Evolutionary conservation across 2,329 filamentous ascomycete genomes (phyloP).

Genomic region (Phoma herbarum): DNA sequence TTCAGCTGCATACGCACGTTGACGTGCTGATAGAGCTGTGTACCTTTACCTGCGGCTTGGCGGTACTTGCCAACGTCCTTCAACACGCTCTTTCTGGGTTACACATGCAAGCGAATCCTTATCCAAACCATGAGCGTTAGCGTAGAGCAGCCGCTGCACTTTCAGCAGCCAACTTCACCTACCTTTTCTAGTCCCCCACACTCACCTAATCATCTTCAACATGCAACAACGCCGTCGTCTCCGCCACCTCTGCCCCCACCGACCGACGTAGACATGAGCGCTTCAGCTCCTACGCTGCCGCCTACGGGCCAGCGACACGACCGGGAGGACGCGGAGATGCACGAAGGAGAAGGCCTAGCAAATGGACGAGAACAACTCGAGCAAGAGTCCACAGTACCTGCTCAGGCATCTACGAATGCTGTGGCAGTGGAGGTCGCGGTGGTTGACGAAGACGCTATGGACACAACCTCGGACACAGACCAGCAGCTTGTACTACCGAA

Average conservation of each 20-base stretch:
- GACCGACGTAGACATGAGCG: conserved; percentile 47
- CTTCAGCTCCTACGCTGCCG: conserved; percentile 44
- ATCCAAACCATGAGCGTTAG: conserved; percentile 51
- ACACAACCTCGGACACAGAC: conserved; percentile 48
- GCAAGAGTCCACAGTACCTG: conserved; percentile 14
- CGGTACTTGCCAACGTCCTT: neutral
- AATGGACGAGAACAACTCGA: conserved; percentile 22
- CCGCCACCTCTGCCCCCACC: conserved; percentile 37
- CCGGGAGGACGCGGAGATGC: conserved; percentile 49
- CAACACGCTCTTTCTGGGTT: conserved; percentile 4
- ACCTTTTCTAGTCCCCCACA: conserved; percentile 45
- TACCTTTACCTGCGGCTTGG: neutral
- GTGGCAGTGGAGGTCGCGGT: conserved; percentile 43
- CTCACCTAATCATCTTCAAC: conserved; percentile 41
- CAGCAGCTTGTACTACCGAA: conserved; percentile 36
- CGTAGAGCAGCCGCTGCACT: conserved; percentile 51
- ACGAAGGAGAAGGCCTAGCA: conserved; percentile 36
- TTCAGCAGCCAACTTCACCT: conserved; percentile 48
- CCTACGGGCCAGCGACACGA: conserved; percentile 48
- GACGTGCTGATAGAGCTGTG: neutral
- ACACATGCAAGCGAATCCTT: conserved; percentile 15
- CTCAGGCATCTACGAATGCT: conserved; percentile 23
- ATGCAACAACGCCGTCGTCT: conserved; percentile 39
- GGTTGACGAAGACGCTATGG: conserved; percentile 51
- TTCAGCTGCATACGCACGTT: conserved; percentile 6